Base-by-base conservation (phyloP, 2,329 filamentous ascomycete species). In the Falciphora oryzae region DNA sequence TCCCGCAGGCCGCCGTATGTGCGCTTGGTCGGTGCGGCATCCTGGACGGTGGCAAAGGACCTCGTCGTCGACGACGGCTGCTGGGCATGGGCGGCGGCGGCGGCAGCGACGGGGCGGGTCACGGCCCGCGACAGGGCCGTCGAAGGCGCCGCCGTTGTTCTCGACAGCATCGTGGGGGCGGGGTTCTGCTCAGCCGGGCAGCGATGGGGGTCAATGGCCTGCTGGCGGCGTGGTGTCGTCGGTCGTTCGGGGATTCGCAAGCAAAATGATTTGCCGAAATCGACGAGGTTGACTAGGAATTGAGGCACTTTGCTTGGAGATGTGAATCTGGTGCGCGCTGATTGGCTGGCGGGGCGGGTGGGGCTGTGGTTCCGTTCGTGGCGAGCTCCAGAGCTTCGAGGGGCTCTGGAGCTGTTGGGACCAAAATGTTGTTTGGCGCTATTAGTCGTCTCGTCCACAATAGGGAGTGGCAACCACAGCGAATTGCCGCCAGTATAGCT, bases 1-100 rank as follows among this genome's bases (percentile, higher is more conserved):
- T 99, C 95, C 80, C 88, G 91, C 72, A 99, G 85, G 65, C 92
- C 93, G 73, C 95, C 93, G 78, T 96, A 91, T 70, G 85, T 84
- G 71, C 85, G 87, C 77, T 90, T 89, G 63, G 89, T 85, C 71
- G 89, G 83, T 68, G 83, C 78, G 72, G 82, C 83, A 78, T 93
- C 90, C 76, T 91, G 88, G 71, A 93, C 90, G 67, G 91, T 92
- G 73, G 91, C 91, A 80, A 97, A 90, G 71, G 85, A 84, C 76
- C 94, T 89, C 74, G 78, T 58, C 53, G 56, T 18, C 32, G 56
- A 57, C 25, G 56, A 7, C 27, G 10, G 44, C 62, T 63, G 62
- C 25, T 56, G n/a, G 61, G 61, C 61, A 22, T 56, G n/a, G 50
- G 53, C 61, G 32, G 57, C 56, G 70, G 80, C 78, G 73, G 77